phyloP scores from a whole-genome alignment of 2,329 filamentous ascomycete species.

The Diaporthe sp. region DNA sequence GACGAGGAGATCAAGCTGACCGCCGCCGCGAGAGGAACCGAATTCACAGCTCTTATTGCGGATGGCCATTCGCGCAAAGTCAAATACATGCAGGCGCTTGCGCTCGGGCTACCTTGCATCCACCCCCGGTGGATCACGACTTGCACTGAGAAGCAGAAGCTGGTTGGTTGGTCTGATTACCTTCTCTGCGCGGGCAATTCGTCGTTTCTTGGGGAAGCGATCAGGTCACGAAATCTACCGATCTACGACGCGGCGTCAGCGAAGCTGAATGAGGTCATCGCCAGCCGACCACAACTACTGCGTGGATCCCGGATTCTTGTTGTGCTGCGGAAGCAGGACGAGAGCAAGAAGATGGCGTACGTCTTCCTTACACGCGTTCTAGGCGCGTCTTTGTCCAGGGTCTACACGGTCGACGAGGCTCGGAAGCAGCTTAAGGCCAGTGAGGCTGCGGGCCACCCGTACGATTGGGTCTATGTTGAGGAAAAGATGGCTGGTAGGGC shows the following conservation, averaged over 20 bases:
- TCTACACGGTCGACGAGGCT: slow-evolving; percentile 75
- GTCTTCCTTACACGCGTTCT: slow-evolving; percentile 84
- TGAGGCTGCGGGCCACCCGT: slow-evolving; percentile 62
- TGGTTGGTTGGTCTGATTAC: slow-evolving; percentile 84
- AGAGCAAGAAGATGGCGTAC: slow-evolving; percentile 77
- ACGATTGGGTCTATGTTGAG: slow-evolving; percentile 84
- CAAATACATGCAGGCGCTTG: slow-evolving; percentile 96
- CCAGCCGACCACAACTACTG: slow-evolving; percentile 72
- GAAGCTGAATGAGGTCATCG: slow-evolving; percentile 68
- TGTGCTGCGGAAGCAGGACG: slow-evolving; percentile 75
- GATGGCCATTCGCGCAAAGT: slow-evolving; percentile 87
- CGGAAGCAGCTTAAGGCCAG: slow-evolving; percentile 67
- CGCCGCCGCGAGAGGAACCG: slow-evolving; percentile 63
- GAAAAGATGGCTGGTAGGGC: slow-evolving; percentile 64
- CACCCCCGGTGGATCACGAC: slow-evolving; percentile 84
- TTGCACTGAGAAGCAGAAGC: slow-evolving; percentile 70
- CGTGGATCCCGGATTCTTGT: slow-evolving; percentile 76
- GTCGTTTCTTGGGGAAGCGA: slow-evolving; percentile 78
- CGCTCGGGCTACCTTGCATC: slow-evolving; percentile 88
- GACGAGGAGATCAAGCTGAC: slow-evolving; percentile 65
- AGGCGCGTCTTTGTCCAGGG: slow-evolving; percentile 78
- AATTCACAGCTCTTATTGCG: slow-evolving; percentile 88
- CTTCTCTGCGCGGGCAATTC: slow-evolving; percentile 89
- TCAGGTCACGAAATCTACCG: slow-evolving; percentile 78
- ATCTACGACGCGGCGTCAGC: slow-evolving; percentile 71